A percentile compares a stretch with the other conserved stretches of the same genome.
Conservation (phyloP, 2,329 filamentous ascomycete species). For the Calonectria fujianensis region DNA sequence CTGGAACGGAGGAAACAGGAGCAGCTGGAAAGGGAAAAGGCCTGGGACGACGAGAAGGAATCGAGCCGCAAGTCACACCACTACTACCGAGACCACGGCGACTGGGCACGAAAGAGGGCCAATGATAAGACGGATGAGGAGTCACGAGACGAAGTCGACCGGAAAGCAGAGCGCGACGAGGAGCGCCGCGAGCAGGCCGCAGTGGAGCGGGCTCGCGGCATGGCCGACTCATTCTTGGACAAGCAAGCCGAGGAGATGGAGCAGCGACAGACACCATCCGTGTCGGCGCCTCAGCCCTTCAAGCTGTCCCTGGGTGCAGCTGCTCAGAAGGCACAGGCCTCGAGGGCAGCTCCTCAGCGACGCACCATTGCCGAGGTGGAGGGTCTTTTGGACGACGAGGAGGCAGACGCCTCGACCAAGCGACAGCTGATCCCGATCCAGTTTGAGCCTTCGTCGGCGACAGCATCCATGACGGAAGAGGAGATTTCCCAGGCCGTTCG, state of each 20-base stretch:
- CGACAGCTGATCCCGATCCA: slow-evolving; percentile 88
- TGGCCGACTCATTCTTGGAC: slow-evolving; percentile 94
- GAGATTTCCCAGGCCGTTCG: slow-evolving; percentile 89
- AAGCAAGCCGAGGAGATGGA: slow-evolving; percentile 87
- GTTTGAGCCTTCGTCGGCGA: slow-evolving; percentile 81
- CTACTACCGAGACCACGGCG: slow-evolving; percentile 91
- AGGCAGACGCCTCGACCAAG: slow-evolving; percentile 82
- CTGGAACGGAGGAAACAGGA: slow-evolving; percentile 80
- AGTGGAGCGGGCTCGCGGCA: slow-evolving; percentile 85
- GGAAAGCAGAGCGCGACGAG: slow-evolving; percentile 85
- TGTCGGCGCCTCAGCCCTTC: slow-evolving; percentile 83
- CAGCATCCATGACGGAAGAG: slow-evolving; percentile 84
- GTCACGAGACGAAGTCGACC: slow-evolving; percentile 87
- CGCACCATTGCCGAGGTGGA: slow-evolving; percentile 96
- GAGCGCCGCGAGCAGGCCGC: slow-evolving; percentile 80
- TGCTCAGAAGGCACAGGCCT: slow-evolving; percentile 81
- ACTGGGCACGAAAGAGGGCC: slow-evolving; percentile 89
- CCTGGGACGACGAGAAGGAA: slow-evolving; percentile 97
- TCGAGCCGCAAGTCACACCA: slow-evolving; percentile 81
- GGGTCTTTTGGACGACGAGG: slow-evolving; percentile 94
- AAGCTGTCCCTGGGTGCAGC: slow-evolving; percentile 95
- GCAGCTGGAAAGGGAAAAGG: slow-evolving; percentile 76
- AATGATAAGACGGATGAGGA: slow-evolving; percentile 84
- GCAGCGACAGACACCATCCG: slow-evolving; percentile 62
- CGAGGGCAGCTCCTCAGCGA: slow-evolving; percentile 74